A percentile compares a stretch with the other conserved stretches of the same genome.
These are phyloP conservation scores for Chlorella ohadii DNA, from an alignment of 139 green algal genomes.

Conservation along the genomic window DNA sequence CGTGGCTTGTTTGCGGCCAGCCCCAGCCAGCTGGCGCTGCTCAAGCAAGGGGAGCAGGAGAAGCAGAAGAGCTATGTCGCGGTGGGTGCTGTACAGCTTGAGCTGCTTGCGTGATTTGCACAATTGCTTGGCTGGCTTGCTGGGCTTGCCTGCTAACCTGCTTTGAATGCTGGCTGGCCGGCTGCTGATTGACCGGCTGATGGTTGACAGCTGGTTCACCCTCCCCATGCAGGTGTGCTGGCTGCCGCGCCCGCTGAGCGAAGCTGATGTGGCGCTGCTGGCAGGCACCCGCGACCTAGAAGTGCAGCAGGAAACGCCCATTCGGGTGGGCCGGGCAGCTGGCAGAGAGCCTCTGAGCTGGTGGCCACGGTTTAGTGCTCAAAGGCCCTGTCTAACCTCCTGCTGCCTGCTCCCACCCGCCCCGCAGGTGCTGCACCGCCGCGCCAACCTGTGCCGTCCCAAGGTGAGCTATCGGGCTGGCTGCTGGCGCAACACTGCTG, in stretches of 20 bases:
- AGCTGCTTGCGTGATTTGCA: no score
- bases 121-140: no score
- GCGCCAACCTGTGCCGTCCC: conserved; percentile 67
- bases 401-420: no score
- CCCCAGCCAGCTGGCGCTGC: conserved; percentile 30
- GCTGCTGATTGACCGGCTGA: no score
- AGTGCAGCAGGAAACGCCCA: conserved; percentile 85
- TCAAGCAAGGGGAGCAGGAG: conserved; percentile 78
- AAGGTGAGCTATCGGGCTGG: neutral
- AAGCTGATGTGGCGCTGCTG: conserved; percentile 55
- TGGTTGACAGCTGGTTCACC: no score
- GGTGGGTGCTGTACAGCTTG: no score
- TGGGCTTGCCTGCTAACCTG: no score
- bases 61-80: conserved; percentile 88
- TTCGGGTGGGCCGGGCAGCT: conserved; percentile 71
- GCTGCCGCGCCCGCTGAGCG: conserved; percentile 44
- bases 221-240: conserved; percentile 65
- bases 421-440: conserved; percentile 73
- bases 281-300: conserved; percentile 51
- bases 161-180: no score
- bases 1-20: conserved; percentile 44
- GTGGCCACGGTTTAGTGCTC: no score
- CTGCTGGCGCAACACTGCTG: no score
- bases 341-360: no score
- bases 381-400: no score